Base-by-base conservation (phyloP, 1,284 basidiomycete genomes). In the Mycena sp. region DNA sequence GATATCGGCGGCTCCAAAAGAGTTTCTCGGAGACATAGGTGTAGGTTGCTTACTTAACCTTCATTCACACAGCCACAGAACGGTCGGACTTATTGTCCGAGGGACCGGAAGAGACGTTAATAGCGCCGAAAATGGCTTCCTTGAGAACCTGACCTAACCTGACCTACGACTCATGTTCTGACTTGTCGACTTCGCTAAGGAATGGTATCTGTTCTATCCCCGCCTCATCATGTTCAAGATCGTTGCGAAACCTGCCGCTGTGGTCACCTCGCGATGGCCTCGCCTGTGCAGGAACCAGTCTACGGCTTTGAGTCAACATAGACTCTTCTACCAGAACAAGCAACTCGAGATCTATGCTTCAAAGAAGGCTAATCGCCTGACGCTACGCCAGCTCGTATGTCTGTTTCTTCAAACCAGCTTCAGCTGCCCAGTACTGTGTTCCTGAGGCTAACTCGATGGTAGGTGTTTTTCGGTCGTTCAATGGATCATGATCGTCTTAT, bases 321-420 rank as follows among this genome's bases (percentile, higher is more conserved):
- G 65, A 11, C 91, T 93, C 70, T 96, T 96, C 74, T 96, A 96
- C 73, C 90, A 93, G 70, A 96, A 95, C 72, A 86, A 86, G 69
- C 91, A 93, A 57, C 79, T 96, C 50, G 94, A 95, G 69, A 78
- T 90, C 7, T 95, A 93, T 84, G 93, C 93, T 1, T 83, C 88
- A 29, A 90, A 86, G 71, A 84, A 91, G 60, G 88, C 92, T 0
- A 87, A 90, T 61, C 81, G 89, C 52, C 80, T 95, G 69, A 93
- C 92, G 17, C 80, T 96, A 29, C 83, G 94, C 53, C 94, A 96
- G 73, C 83, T 96, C 72, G 93, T 95, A 79, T 69, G 82, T 72
- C 61, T 26, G 28, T 2, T 32, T 64, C 61, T 69, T 35, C 32
- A 35, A 35, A 68, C n/a, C n/a, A n/a, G n/a, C n/a, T n/a, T n/a